Evolutionary conservation across 108 stramenopile species (phyloP).

Genomic region (Heterococcus sp.): DNA sequence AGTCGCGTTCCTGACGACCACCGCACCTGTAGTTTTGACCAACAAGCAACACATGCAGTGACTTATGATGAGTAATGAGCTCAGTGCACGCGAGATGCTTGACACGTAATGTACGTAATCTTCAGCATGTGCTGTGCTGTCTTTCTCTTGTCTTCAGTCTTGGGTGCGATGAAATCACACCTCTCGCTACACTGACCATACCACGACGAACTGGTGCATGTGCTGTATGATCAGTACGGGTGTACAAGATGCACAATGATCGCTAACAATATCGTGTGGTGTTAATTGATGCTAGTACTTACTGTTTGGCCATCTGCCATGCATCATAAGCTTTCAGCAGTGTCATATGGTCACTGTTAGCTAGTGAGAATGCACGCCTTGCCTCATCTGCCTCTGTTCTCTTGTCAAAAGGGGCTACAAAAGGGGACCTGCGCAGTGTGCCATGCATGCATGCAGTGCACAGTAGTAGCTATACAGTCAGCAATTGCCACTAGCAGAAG

Average conservation of each 20-base stretch:
- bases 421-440: conserved; percentile 5
- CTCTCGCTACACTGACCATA: no score
- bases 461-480: no score
- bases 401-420: conserved; percentile 37
- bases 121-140: no score
- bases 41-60: not conserved
- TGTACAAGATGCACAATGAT: no score
- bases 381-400: conserved; percentile 69
- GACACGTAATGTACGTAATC: no score
- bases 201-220: no score
- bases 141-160: not conserved
- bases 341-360: conserved; percentile 79
- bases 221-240: no score
- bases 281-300: not conserved
- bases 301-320: conserved; percentile 13
- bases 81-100: no score
- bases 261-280: no score
- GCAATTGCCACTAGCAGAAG: no score
- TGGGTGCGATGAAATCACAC: no score
- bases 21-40: not conserved
- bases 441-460: not conserved
- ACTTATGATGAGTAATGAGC: not conserved
- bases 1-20: conserved; percentile 55
- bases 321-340: conserved; percentile 77
- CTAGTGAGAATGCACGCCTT: conserved; percentile 63